Evolutionary conservation across 1,284 basidiomycete species (phyloP).

Genomic region (Leccinum pallidistipes): DNA sequence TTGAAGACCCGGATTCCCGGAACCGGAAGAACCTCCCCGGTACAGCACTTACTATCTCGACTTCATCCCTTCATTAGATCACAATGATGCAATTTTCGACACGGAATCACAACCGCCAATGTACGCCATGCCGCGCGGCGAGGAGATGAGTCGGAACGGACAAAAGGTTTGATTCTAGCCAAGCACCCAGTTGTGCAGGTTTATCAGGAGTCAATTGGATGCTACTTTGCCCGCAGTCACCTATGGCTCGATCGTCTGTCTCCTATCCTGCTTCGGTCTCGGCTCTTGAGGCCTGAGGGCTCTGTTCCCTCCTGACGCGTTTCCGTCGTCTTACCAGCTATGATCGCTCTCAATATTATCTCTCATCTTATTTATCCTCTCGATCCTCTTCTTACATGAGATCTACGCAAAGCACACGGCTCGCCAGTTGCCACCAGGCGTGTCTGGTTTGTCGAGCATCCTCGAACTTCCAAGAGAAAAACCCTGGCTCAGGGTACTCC

Average conservation of each 20-base stretch:
- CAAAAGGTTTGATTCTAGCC: too few relatives aligned
- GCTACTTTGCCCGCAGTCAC: background rate
- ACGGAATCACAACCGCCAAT: too few relatives aligned
- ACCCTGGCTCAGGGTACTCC: conserved; percentile 3
- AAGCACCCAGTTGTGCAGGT: too few relatives aligned
- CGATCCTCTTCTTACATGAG: background rate
- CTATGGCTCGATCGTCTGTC: background rate
- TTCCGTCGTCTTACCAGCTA: background rate
- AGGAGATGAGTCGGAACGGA: background rate
- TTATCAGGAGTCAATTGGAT: background rate
- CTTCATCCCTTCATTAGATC: background rate
- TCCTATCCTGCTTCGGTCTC: background rate
- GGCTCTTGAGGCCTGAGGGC: too few relatives aligned
- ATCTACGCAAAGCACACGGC: background rate
- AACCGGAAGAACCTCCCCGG: too few relatives aligned
- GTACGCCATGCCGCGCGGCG: background rate
- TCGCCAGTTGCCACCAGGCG: conserved; percentile 16
- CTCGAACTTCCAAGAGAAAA: conserved; percentile 11
- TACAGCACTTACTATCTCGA: background rate
- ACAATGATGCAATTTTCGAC: background rate
- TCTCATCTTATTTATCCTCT: background rate
- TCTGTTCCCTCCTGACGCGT: background rate
- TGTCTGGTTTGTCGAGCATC: conserved; percentile 14
- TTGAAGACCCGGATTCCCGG: too few relatives aligned
- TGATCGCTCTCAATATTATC: background rate